These are phyloP conservation scores for Talaromyces stipitatus DNA, from an alignment of 495 filamentous ascomycete genomes.

Conservation along the genomic window DNA sequence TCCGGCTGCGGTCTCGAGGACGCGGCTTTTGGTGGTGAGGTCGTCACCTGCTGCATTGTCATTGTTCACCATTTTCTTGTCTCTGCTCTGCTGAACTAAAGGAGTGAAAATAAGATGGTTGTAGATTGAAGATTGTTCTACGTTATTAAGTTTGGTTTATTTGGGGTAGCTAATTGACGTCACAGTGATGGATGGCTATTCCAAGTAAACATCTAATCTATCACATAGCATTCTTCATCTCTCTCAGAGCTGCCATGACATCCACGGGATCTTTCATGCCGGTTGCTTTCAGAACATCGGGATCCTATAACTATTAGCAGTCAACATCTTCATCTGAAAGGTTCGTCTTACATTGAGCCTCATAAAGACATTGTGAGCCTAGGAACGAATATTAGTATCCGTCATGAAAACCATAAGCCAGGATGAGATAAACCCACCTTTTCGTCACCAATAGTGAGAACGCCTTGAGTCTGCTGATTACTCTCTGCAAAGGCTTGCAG, in stretches of 20 bases:
- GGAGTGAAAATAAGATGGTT: too few relatives aligned
- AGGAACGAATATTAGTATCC: background rate
- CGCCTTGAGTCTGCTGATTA: conserved; percentile 85
- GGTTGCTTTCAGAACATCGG: conserved; percentile 73
- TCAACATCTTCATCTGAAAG: background rate
- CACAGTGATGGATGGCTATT: conserved; percentile 11
- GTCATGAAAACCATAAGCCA: background rate
- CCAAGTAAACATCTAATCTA: background rate
- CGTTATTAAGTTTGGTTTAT: background rate
- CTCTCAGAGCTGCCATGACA: conserved; percentile 78
- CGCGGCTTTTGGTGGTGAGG: conserved; percentile 44
- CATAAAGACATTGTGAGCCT: conserved; percentile 99
- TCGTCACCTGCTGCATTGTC: conserved; percentile 36
- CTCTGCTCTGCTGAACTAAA: background rate
- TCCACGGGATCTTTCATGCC: conserved; percentile 76
- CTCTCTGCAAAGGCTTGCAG: conserved; percentile 67
- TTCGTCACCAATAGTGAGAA: conserved; percentile 95
- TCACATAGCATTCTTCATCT: conserved; percentile 81
- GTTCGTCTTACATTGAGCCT: conserved; percentile 58
- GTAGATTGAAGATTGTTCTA: background rate
- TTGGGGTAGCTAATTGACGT: conserved; percentile 13
- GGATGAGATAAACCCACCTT: conserved; percentile 52
- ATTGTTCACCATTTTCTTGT: conserved; percentile 4
- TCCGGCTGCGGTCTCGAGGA: conserved; percentile 60
- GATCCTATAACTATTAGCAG: conserved; percentile 49